Conservation (phyloP, 768 basidiomycete species). For the Royoungia palumana region DNA sequence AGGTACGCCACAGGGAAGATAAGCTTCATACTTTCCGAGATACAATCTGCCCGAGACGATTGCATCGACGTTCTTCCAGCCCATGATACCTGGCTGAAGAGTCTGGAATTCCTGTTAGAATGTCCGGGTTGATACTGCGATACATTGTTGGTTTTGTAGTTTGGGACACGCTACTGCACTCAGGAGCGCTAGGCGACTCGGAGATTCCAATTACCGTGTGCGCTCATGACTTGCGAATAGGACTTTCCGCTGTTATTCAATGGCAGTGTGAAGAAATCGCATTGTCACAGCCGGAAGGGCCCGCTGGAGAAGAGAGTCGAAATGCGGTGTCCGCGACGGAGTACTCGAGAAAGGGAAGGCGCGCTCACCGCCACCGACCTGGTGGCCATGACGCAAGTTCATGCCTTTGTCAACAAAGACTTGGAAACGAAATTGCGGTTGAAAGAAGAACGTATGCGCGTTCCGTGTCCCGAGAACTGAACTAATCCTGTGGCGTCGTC, state of each 20-base stretch:
- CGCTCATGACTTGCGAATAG: constrained; percentile 20
- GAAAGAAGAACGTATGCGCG: constrained; percentile 9
- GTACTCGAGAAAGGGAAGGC: constrained; percentile 28
- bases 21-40: constrained; percentile 65
- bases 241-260: constrained; percentile 15
- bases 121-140: constrained; percentile 15
- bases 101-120: constrained; percentile 30
- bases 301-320: constrained; percentile 24
- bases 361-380: constrained; percentile 32
- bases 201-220: constrained; percentile 31
- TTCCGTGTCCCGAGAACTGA: constrained; percentile 19
- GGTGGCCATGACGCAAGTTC: constrained; percentile 25
- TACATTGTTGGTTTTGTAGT: constrained; percentile 36
- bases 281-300: constrained; percentile 31
- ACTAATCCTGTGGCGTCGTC: constrained; percentile 30
- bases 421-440: constrained; percentile 7
- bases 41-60: constrained; percentile 64
- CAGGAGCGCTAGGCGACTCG: constrained; percentile 27
- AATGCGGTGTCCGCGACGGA: constrained; percentile 31
- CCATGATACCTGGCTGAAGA: constrained; percentile 27
- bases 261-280: constrained; percentile 33
- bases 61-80: constrained; percentile 66
- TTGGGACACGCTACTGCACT: constrained; percentile 18
- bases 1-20: constrained; percentile 20
- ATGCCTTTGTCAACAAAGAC: constrained; percentile 2